phyloP scores from a whole-genome alignment of 1,284 basidiomycete species.

The Violaceomyces palustris region DNA sequence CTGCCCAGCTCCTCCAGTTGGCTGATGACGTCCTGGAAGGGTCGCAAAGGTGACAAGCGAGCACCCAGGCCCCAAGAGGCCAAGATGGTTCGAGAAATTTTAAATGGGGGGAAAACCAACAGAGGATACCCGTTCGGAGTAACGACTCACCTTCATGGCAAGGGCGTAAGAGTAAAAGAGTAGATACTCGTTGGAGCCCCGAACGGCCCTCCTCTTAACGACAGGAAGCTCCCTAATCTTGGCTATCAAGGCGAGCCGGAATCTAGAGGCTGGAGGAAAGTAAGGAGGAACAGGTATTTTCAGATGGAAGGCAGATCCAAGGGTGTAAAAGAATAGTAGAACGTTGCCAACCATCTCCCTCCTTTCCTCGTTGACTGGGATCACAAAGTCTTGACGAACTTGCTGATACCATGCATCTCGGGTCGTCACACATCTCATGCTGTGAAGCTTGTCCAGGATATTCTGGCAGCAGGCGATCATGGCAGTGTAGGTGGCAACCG shows the following conservation, averaged over 20 bases:
- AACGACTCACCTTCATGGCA: constrained; percentile 63
- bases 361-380: constrained; percentile 70
- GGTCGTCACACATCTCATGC: constrained; percentile 89
- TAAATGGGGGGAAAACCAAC: background rate
- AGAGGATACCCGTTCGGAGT: background rate
- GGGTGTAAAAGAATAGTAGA: constrained; percentile 80
- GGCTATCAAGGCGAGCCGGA: constrained; percentile 66
- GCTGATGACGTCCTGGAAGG: constrained; percentile 30
- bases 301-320: constrained; percentile 78
- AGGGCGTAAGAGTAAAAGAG: constrained; percentile 90
- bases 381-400: constrained; percentile 69
- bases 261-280: constrained; percentile 81
- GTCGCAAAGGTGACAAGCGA: background rate
- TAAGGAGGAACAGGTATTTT: constrained; percentile 91
- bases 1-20: constrained; percentile 31
- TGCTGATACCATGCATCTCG: constrained; percentile 82
- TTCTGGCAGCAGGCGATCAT: constrained; percentile 80
- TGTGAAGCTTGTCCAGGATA: constrained; percentile 69
- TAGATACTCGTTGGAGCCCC: constrained; percentile 65
- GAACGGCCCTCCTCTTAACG: constrained; percentile 63
- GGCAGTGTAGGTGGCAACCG: constrained; percentile 68
- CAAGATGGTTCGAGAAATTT: background rate
- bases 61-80: constrained; percentile 10
- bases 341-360: constrained; percentile 86
- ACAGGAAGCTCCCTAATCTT: constrained; percentile 63